Base-by-base conservation (phyloP, 306 rosid species). In the Phaseolus lunatus region DNA sequence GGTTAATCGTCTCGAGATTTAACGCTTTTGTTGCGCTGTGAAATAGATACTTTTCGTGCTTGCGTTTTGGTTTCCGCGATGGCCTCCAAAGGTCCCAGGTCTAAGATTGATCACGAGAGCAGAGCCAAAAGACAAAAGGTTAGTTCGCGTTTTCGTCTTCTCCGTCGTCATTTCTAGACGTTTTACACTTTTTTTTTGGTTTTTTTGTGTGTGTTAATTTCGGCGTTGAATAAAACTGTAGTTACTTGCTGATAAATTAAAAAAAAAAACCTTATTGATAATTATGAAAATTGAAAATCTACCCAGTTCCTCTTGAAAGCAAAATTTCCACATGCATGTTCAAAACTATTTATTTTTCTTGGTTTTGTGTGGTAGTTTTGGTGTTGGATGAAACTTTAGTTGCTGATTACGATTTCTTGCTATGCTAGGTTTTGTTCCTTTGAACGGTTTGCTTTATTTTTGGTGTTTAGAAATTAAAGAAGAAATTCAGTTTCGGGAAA, bases 81-180 rank as follows among this genome's bases (percentile, higher is more conserved):
- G 98, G 93, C 98, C 62, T 95, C 97, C 67, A 95, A 89, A 87
- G 98, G 93, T 82, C 97, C 85, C 49, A 87, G 96, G 93, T 86
- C 90, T 31, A 92, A 84, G 87, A 79, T 89, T 68, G 97, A 95
- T 73, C 97, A 90, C 14, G 98, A 95, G 78, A 9, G 87, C 58
- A 88, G 84, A 85, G 89, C 90, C 52, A 92, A 89, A 85, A 92
- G 98, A 70, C 98, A 87, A 75, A 92, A 90, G 97, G 98, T 90
- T 80, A 41, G 88, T 73, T 79, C 69, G 29, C 58, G 18, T 11
- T 76, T 52, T 50, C 11, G 44, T 56, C 54, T 22, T 76, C 48
- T 43, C 65, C 29, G 2, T 69, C 37, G 19, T 48, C 2, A 19
- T 58, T 43, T 72, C 22, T 63, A 15, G n/a, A 7, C 7, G 2